Conservation (phyloP, 768 basidiomycete species). For the Xanthoconium stramineum region DNA sequence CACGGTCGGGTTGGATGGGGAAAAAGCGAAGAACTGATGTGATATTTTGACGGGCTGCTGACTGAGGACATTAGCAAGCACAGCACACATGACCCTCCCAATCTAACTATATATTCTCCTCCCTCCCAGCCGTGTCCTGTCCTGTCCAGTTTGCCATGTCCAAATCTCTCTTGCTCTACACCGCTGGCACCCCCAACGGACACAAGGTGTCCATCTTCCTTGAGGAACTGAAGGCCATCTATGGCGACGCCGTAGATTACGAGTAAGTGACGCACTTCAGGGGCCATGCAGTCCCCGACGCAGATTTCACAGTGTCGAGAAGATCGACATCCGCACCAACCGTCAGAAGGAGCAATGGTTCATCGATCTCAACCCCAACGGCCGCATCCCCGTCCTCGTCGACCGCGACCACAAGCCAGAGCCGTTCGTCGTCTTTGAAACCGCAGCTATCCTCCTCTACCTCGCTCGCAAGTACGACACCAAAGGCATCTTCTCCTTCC, state of each 20-base stretch:
- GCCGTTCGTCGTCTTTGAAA: conserved; percentile 71
- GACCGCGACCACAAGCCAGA: conserved; percentile 51
- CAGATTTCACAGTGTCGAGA: conserved; percentile 38
- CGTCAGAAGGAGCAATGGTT: conserved; percentile 84
- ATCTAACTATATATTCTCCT: conserved; percentile 11
- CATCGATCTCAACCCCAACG: conserved; percentile 70
- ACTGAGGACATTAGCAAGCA: conserved; percentile 22
- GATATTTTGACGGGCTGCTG: not conserved
- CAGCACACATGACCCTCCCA: conserved; percentile 7
- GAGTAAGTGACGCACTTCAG: conserved; percentile 34
- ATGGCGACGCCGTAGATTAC: conserved; percentile 46
- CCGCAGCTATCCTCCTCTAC: conserved; percentile 80
- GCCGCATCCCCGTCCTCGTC: conserved; percentile 65
- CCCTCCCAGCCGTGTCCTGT: not conserved
- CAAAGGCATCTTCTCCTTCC: conserved; percentile 67
- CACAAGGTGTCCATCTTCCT: conserved; percentile 48
- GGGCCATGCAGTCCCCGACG: not conserved
- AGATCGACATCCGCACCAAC: conserved; percentile 58
- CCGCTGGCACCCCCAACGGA: conserved; percentile 58
- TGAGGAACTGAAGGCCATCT: conserved; percentile 59
- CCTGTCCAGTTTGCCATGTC: conserved; percentile 16
- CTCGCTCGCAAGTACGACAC: conserved; percentile 79
- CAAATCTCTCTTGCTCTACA: conserved; percentile 32
- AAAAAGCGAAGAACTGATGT: conserved; percentile 1
- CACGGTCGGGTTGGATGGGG: conserved; percentile 47